Conservation (phyloP, 352 stramenopile genomes). For the Phytophthora pseudosyringae region DNA sequence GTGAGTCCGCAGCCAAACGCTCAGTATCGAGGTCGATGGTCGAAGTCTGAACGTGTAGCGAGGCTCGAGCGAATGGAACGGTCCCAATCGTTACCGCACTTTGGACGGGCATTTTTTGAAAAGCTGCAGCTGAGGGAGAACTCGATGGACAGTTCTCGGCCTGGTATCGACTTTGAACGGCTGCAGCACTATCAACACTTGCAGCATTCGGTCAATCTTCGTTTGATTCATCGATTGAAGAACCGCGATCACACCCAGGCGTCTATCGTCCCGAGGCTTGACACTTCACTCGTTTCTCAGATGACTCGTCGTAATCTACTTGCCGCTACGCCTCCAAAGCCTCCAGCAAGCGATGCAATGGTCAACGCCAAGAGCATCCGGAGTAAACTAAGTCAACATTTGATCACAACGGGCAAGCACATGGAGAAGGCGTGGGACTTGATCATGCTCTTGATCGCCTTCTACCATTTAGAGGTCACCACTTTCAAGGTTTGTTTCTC, state of each 20-base stretch:
- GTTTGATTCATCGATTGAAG: slow-evolving; percentile 53
- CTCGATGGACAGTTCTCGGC: not conserved
- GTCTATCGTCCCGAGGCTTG: not conserved
- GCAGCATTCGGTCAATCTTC: slow-evolving; percentile 51
- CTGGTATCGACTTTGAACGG: slow-evolving; percentile 61
- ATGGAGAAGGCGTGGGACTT: too few species aligned
- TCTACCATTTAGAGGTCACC: too few species aligned
- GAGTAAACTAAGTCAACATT: too few species aligned
- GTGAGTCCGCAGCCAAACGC: too few species aligned
- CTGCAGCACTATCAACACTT: slow-evolving; percentile 57
- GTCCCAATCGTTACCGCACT: slow-evolving; percentile 55
- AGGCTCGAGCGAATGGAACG: slow-evolving; percentile 38
- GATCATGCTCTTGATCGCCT: too few species aligned
- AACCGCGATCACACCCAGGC: slow-evolving; percentile 10
- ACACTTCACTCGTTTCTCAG: too few species aligned
- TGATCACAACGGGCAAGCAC: too few species aligned
- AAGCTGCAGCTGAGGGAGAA: slow-evolving; percentile 11
- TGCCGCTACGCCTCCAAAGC: too few species aligned
- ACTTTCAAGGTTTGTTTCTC: too few species aligned
- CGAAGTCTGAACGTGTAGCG: slow-evolving; percentile 12
- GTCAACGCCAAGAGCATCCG: too few species aligned
- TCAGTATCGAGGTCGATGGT: not conserved
- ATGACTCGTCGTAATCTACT: too few species aligned
- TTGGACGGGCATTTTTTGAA: slow-evolving; percentile 52
- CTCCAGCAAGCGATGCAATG: too few species aligned